These are phyloP conservation scores for Phytopythium boreale DNA, from an alignment of 352 stramenopile species.

Conservation along the genomic window DNA sequence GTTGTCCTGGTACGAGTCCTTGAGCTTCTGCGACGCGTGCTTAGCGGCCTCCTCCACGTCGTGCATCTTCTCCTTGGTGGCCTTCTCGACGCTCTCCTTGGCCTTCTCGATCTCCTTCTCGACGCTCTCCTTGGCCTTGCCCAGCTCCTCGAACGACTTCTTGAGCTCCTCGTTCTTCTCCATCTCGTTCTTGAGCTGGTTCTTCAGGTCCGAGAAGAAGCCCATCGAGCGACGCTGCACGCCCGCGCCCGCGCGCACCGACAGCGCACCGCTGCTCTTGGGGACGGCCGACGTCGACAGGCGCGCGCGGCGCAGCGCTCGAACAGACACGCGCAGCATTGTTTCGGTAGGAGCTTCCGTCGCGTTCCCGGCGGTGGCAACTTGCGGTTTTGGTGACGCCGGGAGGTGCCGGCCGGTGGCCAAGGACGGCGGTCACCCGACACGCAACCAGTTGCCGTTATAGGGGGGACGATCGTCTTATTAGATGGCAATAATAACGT, in stretches of 20 bases:
- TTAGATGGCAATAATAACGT: too few relatives aligned
- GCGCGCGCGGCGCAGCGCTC: conserved; percentile 19
- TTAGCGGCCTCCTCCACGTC: conserved; percentile 43
- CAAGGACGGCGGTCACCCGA: conserved; percentile 5
- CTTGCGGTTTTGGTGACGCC: not conserved
- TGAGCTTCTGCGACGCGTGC: conserved; percentile 63
- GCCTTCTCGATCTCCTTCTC: conserved; percentile 70
- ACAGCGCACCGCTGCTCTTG: conserved; percentile 7
- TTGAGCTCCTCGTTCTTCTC: conserved; percentile 82
- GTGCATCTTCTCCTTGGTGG: conserved; percentile 19
- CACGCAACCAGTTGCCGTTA: conserved; percentile 4
- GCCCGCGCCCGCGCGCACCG: conserved; percentile 3
- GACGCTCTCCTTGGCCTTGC: conserved; percentile 67
- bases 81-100: conserved; percentile 57
- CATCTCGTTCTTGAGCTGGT: conserved; percentile 76
- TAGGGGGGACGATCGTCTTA: too few relatives aligned
- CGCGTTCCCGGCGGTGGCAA: conserved; percentile 1
- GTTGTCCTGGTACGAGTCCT: conserved; percentile 43
- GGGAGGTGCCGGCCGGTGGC: conserved; percentile 1
- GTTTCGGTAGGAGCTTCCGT: not conserved
- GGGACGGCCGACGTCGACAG: conserved; percentile 9
- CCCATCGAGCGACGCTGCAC: conserved; percentile 53
- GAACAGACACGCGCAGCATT: conserved; percentile 33
- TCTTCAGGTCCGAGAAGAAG: conserved; percentile 78
- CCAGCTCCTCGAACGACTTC: conserved; percentile 72